Conservation (phyloP, 805 yeast species). For the Starmerella floricola region DNA sequence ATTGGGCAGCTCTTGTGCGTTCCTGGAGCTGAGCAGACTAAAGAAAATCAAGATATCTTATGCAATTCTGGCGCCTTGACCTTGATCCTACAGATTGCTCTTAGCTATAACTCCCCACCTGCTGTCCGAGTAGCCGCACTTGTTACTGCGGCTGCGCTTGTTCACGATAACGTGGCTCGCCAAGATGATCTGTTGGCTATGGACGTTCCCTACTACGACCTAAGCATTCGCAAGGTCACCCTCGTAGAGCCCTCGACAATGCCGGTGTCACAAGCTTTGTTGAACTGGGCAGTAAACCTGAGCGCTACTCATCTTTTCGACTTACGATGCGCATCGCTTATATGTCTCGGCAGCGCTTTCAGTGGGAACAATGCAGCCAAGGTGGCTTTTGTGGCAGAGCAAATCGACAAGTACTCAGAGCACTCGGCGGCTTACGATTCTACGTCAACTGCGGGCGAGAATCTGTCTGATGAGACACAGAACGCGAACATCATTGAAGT, state of each 20-base stretch:
- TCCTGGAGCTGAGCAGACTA: slow-evolving; percentile 58
- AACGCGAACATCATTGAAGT: slow-evolving; percentile 55
- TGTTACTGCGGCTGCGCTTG: slow-evolving; percentile 63
- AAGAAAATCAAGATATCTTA: slow-evolving; percentile 48
- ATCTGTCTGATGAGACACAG: neutral
- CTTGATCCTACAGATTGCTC: slow-evolving; percentile 55
- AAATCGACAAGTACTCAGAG: slow-evolving; percentile 37
- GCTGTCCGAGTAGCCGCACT: slow-evolving; percentile 57
- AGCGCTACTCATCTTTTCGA: slow-evolving; percentile 81
- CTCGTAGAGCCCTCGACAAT: slow-evolving; percentile 31
- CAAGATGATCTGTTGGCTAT: slow-evolving; percentile 65
- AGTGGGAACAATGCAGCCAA: slow-evolving; percentile 51
- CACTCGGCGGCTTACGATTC: too few species aligned
- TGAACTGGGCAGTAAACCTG: slow-evolving; percentile 70
- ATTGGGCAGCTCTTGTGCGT: slow-evolving; percentile 60
- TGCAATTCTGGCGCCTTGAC: slow-evolving; percentile 51
- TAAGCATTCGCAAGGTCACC: slow-evolving; percentile 39
- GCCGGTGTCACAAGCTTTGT: slow-evolving; percentile 61
- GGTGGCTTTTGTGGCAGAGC: slow-evolving; percentile 50
- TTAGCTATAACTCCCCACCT: slow-evolving; percentile 50
- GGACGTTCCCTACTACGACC: slow-evolving; percentile 87
- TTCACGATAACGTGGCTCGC: slow-evolving; percentile 50
- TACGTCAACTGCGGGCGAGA: too few species aligned
- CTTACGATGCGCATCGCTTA: slow-evolving; percentile 59
- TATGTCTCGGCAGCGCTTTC: slow-evolving; percentile 57